Evolutionary conservation across 2,329 filamentous ascomycete genomes (phyloP), one percentile per base, ranked within the genome.

Genomic region (Elsinoe fawcettii): DNA sequence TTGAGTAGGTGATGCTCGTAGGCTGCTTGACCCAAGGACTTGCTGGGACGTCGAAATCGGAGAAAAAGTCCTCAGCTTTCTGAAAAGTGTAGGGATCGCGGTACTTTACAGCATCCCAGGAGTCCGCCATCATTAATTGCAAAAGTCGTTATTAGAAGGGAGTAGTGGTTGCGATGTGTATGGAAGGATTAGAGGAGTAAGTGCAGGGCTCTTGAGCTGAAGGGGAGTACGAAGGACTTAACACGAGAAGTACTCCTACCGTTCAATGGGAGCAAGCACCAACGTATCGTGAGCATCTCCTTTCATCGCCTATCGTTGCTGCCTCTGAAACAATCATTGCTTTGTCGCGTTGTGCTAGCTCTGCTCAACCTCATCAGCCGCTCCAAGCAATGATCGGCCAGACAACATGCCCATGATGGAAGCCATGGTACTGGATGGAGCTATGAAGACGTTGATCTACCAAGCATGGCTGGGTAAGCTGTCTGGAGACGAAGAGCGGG

Each of bases 371-470:
- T 12, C 32, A 39, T 53, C 30, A 11, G 32, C 20, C 18, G 34
- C 32, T 27, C n/a, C 49, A 53, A 53, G 49, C 49, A 22, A 27
- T 34, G 49, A 53, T 53, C 49, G 49, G 39, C 49, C 49, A 37
- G 49, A 53, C 49, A 53, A 53, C 49, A 2, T 20, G 32, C 30
- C 49, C 6, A 14, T 22, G 32, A 25, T 11, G 18, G 32, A 22
- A 39, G 32, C 16, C 12, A 18, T 25, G 25, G 16, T 34, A 18
- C 25, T 34, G 25, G 14, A 32, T 39, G 32, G 30, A 53, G 30
- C 49, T 39, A 25, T 53, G 25, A 14, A 36, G 18, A 25, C 30
- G 30, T 53, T 53, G 12, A 7, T 25, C 25, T 32, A 39, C 2
- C 49, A 12, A 39, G 32, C 49, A 32, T 53, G 49, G 49, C 32